Base-by-base conservation (phyloP, 2,329 filamentous ascomycete species). In the Cladosporium sp. region DNA sequence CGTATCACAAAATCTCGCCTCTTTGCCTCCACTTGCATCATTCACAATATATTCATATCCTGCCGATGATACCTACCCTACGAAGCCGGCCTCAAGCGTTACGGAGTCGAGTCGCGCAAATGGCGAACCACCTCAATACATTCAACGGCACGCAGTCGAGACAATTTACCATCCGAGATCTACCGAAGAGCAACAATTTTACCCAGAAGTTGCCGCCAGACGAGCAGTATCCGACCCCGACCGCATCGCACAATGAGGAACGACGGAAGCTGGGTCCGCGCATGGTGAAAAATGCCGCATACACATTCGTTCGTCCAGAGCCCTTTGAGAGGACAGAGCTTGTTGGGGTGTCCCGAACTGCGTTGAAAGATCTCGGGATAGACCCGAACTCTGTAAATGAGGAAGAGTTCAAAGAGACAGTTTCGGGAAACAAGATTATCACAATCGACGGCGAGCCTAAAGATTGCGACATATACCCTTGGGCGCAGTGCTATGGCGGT, bases 401-500 rank as follows among this genome's bases (percentile, higher is more conserved):
- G 0, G 78, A 86, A 1, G 84, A 88, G 9, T 96, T 97, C 66
- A 78, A 80, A 54, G 77, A 86, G 53, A 76, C 89, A 0, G 86
- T 94, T 6, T 82, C 87, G 0, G 93, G 93, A 2, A 95, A 93
- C 65, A 84, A 82, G 62, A 78, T 96, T 12, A 80, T 86, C 50
- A 92, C 90, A 43, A 87, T 86, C 80, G 79, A 89, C 56, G 79
- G 85, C 52, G 60, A 61, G 39, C 61, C 64, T 18, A 59, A 62
- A 78, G 78, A 84, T 53, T 72, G 82, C 51, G 85, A 86, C 16
- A 83, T 93, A 38, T 98, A 98, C 66, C 92, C 93, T 0, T 98
- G 93, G 93, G 91, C 93, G 27, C 93, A 98, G 71, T 97, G 93
- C 72, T 98, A 98, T 67, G 93, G 93, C 51, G 92, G 92, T 50